Evolutionary conservation across 768 basidiomycete genomes (phyloP).

Genomic region (Lactarius evosmus): DNA sequence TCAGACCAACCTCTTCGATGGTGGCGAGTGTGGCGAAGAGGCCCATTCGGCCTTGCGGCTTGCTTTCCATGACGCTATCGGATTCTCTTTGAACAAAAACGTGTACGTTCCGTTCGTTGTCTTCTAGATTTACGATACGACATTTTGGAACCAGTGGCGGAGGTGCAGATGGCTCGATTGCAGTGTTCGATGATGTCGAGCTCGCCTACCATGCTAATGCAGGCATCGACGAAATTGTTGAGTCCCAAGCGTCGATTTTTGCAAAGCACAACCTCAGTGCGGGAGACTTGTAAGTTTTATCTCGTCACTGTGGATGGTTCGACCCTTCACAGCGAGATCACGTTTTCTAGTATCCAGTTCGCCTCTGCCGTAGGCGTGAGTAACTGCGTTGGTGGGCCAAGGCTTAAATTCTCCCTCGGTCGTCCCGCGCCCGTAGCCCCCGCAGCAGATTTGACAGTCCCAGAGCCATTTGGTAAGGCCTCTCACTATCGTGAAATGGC

Average conservation of each 20-base stretch:
- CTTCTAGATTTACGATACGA: not conserved
- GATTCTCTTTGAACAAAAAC: constrained; percentile 3
- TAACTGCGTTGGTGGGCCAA: constrained; percentile 39
- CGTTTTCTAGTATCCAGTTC: constrained; percentile 34
- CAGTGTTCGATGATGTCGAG: constrained; percentile 17
- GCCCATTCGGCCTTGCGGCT: constrained; percentile 34
- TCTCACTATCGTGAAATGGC: not conserved
- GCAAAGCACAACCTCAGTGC: constrained; percentile 37
- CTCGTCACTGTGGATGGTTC: not conserved
- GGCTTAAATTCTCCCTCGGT: constrained; percentile 34
- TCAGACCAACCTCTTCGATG: constrained; percentile 33
- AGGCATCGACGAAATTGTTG: constrained; percentile 28
- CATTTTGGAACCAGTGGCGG: constrained; percentile 24
- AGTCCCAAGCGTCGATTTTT: constrained; percentile 37
- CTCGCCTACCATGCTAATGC: constrained; percentile 22
- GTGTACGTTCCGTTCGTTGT: not conserved
- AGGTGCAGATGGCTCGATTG: constrained; percentile 32
- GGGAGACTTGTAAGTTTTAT: constrained; percentile 45
- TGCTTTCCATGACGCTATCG: constrained; percentile 33
- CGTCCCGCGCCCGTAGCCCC: constrained; percentile 33
- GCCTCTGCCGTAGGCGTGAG: constrained; percentile 35
- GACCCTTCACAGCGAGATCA: not conserved
- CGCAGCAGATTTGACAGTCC: constrained; percentile 31
- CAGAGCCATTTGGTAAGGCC: constrained; percentile 34
- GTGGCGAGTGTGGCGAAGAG: constrained; percentile 35